These are phyloP conservation scores for Lithospermum erythrorhizon DNA, from an alignment of 257 asterid species.

Conservation along the genomic window DNA sequence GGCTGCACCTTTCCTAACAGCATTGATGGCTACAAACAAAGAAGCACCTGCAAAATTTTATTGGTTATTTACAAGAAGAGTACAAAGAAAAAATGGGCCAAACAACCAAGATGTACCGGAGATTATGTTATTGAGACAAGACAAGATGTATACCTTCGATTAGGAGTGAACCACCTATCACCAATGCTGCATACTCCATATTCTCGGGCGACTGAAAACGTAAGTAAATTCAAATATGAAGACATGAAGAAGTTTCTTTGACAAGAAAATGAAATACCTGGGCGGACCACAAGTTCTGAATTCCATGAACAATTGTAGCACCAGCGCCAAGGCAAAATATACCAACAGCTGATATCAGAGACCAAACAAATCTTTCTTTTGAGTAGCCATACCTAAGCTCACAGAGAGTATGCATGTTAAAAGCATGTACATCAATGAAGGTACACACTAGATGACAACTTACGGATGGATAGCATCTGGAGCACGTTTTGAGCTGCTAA, in stretches of 20 bases:
- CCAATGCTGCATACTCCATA: constrained; percentile 88
- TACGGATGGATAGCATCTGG: constrained; percentile 98
- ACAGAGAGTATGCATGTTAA: constrained; percentile 15
- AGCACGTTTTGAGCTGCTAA: constrained; percentile 91
- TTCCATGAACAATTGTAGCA: constrained; percentile 88
- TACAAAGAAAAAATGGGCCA: background rate
- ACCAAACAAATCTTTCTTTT: constrained; percentile 97
- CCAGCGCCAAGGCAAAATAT: constrained; percentile 97
- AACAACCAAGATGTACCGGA: background rate
- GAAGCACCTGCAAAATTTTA: constrained; percentile 57
- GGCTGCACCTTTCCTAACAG: constrained; percentile 92
- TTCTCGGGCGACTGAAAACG: constrained; percentile 75
- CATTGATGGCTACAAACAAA: constrained; percentile 79
- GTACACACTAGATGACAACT: constrained; percentile 21
- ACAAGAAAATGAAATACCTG: constrained; percentile 35
- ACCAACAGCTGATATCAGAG: constrained; percentile 97
- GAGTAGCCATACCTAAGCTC: constrained; percentile 83
- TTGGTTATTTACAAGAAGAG: background rate
- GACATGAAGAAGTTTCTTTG: constrained; percentile 10
- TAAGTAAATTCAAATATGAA: constrained; percentile 12
- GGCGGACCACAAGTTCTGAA: constrained; percentile 85
- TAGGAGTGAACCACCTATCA: constrained; percentile 89
- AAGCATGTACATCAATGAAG: background rate
- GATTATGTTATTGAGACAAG: background rate
- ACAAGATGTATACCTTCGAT: constrained; percentile 51